Evolutionary conservation across 1,139 yeast species (phyloP), one percentile per base, ranked within the genome.

Genomic region (Candida mesenterica): DNA sequence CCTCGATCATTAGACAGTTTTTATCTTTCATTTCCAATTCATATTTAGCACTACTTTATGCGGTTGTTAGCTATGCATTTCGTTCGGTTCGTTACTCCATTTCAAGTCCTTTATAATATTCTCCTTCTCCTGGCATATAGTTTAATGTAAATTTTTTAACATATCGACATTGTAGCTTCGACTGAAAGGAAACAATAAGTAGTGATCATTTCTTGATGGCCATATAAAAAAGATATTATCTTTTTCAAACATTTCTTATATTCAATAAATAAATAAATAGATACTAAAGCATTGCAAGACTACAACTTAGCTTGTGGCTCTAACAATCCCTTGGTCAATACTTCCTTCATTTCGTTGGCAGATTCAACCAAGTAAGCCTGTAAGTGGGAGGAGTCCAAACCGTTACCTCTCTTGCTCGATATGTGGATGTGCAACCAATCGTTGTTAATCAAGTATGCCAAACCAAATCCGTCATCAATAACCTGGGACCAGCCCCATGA

Each of bases 401-500:
- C 87, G 39, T 74, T 75, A 29, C 74, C 75, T 56, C 79, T 83
- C 68, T 82, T 85, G 50, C 85, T 79, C 32, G 89, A 83, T 45
- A 92, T 80, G 61, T 90, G 94, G 52, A 92, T 80, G 57, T 89
- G 94, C 50, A 89, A 58, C 79, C 88, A 83, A 52, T 89, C 86
- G 43, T 78, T 78, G 68, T 87, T 89, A 55, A 90, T 75, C 86
- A 89, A 87, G 68, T 92, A 92, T 15, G 96, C 97, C 46, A 87
- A 74, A 5, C 97, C 98, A 53, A 85, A 82, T 10, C 98, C 98
- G 43, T 84, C 87, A 56, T 92, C 96, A 51, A 85, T 81, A 37
- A 92, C 97, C 61, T 94, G 96, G 16, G 96, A 82, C 89, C 90
- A 92, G 34, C 98, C 98, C 76, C 92, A 92, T 37, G 95, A 92